Percentiles rank a stretch among this genome's conserved stretches.
Evolutionary conservation across 495 filamentous ascomycete species (phyloP).

Genomic region (Stereocaulon alpinum): DNA sequence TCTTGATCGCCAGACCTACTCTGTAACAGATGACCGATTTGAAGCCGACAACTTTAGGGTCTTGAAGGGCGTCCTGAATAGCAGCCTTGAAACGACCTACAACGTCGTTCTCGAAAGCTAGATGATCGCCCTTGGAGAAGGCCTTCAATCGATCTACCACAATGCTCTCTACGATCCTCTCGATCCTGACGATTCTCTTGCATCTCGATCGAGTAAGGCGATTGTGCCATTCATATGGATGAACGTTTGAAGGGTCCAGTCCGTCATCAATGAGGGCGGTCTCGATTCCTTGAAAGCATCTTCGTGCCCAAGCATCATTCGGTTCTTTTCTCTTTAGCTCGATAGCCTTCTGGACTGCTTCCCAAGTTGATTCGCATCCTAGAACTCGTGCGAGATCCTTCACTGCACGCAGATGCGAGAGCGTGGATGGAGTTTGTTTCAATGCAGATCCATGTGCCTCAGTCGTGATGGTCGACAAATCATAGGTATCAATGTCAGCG

Average conservation of each 20-base stretch:
- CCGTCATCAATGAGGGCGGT: constrained; percentile 73
- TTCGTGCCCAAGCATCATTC: constrained; percentile 46
- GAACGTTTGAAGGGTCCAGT: constrained; percentile 46
- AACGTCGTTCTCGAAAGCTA: constrained; percentile 28
- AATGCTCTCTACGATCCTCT: constrained; percentile 59
- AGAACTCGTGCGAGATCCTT: constrained; percentile 57
- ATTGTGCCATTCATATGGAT: constrained; percentile 61
- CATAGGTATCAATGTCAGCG: constrained; percentile 28
- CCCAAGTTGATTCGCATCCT: constrained; percentile 47
- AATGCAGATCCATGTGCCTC: constrained; percentile 66
- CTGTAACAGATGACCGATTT: constrained; percentile 82
- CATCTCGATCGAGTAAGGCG: constrained; percentile 49
- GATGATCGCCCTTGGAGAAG: constrained; percentile 13
- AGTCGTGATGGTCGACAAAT: constrained; percentile 51
- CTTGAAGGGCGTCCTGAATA: constrained; percentile 44
- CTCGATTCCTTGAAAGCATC: constrained; percentile 66
- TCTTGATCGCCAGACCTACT: constrained; percentile 53
- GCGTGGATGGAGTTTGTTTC: constrained; percentile 43
- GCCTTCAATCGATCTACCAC: constrained; percentile 38
- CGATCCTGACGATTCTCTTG: constrained; percentile 76
- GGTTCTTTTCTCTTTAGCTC: constrained; percentile 43
- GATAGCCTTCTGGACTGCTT: constrained; percentile 52
- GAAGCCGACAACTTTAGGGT: constrained; percentile 69
- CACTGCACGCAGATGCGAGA: constrained; percentile 61
- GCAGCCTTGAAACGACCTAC: constrained; percentile 35